Evolutionary conservation across 2,329 filamentous ascomycete species (phyloP), one percentile per base, ranked within the genome.

Genomic region (Ilyonectria robusta): DNA sequence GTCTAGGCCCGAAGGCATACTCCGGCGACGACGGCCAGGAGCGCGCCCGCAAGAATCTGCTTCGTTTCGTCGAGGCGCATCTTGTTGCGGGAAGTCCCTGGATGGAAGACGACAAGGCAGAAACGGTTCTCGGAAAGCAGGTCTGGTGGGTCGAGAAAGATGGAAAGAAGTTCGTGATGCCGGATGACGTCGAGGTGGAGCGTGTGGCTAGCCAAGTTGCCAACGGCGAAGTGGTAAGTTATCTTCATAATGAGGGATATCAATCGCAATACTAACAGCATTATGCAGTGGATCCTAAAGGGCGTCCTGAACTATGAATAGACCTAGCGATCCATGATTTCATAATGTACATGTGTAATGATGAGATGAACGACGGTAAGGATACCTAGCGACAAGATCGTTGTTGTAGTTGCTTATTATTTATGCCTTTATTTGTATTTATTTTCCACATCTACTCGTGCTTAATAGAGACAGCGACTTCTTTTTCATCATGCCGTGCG

Each of bases 11-110:
- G 2, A 82, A 90, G 35, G 94, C 92, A 1, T 98, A 97, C 77
- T 89, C 92, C 53, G 94, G 94, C 0, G 83, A 86, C 1, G 88
- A 89, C 17, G 95, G 94, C 0, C 88, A 92, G 76, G 91, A 94
- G 63, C 87, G 94, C 56, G 95, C 96, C 8, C 87, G 90, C 68
- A 83, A 83, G 71, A 98, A 98, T 76, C 79, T 98, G 69, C 86
- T 87, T 76, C 85, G 88, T 44, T 98, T 98, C 79, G 93, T 97
- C 1, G 92, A 97, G 82, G 92, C 92, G 51, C 96, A 99, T 81
- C 86, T 98, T 59, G 87, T 98, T 5, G 86, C 90, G 0, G 80
- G 82, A 5, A 93, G 89, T 75, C 94, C 94, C 1, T 98, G 95
- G 95, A 81, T 84, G 29, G 89, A 93, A 72, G 84, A 85, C 1